Evolutionary conservation across 768 basidiomycete species (phyloP).

Genomic region (Termitomyces bulborhizus): DNA sequence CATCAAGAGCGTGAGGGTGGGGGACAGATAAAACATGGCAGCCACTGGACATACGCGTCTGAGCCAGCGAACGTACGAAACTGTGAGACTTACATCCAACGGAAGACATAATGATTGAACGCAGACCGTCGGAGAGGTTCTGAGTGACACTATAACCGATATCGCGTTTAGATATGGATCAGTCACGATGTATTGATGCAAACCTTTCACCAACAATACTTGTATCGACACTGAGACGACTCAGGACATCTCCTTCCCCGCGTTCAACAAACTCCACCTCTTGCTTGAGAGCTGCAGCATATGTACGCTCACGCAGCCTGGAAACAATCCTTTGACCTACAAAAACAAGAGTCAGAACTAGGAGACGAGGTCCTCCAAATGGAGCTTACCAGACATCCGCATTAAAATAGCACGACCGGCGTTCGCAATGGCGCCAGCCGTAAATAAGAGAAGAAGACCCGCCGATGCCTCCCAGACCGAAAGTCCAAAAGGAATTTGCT

Average conservation of each 20-base stretch:
- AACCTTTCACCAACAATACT: conserved; percentile 92
- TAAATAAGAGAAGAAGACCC: conserved; percentile 69
- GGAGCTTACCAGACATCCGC: conserved; percentile 65
- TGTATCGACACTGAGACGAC: conserved; percentile 85
- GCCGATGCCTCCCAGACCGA: conserved; percentile 77
- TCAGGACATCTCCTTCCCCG: conserved; percentile 91
- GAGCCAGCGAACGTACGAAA: not conserved
- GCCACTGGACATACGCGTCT: conserved; percentile 47
- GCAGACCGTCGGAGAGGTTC: conserved; percentile 73
- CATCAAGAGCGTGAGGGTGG: conserved; percentile 87
- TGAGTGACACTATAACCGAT: conserved; percentile 56
- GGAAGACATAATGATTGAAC: conserved; percentile 88
- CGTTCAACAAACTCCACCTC: conserved; percentile 92
- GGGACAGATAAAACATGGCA: conserved; percentile 92
- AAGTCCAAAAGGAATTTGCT: conserved; percentile 79
- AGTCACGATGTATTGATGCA: conserved; percentile 4
- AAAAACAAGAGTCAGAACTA: not conserved
- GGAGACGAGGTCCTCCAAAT: not conserved
- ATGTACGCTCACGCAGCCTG: conserved; percentile 75
- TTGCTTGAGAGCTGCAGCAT: conserved; percentile 76
- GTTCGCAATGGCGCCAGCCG: conserved; percentile 83
- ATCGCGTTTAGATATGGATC: not conserved
- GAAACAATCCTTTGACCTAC: conserved; percentile 87
- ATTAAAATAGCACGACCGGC: conserved; percentile 80
- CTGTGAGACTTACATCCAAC: conserved; percentile 69